A percentile compares a stretch with the other conserved stretches of the same genome.
These are phyloP conservation scores for Brasilioporus rufonigricans DNA, from an alignment of 768 basidiomycete species.

Conservation along the genomic window DNA sequence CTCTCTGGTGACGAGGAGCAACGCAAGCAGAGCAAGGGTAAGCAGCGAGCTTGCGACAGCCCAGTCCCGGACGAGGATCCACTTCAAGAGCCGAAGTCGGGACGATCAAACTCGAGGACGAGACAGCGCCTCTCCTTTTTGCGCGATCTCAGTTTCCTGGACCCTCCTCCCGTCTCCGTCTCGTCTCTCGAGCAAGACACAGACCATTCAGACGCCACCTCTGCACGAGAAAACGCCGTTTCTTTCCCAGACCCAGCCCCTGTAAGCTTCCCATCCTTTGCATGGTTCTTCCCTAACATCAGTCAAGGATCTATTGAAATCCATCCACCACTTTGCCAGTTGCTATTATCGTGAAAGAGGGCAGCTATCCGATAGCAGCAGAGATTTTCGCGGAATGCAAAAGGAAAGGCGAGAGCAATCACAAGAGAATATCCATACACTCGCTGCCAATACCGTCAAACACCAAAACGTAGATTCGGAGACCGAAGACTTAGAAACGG, in stretches of 20 bases:
- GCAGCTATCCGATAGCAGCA: conserved; percentile 51
- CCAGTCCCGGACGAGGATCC: conserved; percentile 5
- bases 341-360: conserved; percentile 62
- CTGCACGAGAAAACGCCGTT: conserved; percentile 10
- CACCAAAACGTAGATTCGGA: conserved; percentile 3
- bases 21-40: conserved; percentile 21
- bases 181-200: conserved; percentile 11
- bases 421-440: conserved; percentile 21
- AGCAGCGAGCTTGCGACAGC: conserved; percentile 21
- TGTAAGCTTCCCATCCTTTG: conserved; percentile 35
- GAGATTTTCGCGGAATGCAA: conserved; percentile 43
- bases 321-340: conserved; percentile 49
- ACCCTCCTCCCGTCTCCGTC: conserved; percentile 23
- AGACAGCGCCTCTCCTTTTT: conserved; percentile 46
- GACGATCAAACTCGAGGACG: conserved; percentile 24
- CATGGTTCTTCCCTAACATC: conserved; percentile 8
- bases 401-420: conserved; percentile 29
- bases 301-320: conserved; percentile 50
- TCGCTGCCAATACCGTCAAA: conserved; percentile 11
- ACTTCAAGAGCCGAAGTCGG: conserved; percentile 12
- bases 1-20: conserved; percentile 21
- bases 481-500: conserved; percentile 12
- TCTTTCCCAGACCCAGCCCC: conserved; percentile 44
- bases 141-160: conserved; percentile 55
- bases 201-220: conserved; percentile 2